Percentiles rank a stretch among this genome's conserved stretches.
Evolutionary conservation across 306 rosid genomes (phyloP).

Genomic region (Glycine tomentella): DNA sequence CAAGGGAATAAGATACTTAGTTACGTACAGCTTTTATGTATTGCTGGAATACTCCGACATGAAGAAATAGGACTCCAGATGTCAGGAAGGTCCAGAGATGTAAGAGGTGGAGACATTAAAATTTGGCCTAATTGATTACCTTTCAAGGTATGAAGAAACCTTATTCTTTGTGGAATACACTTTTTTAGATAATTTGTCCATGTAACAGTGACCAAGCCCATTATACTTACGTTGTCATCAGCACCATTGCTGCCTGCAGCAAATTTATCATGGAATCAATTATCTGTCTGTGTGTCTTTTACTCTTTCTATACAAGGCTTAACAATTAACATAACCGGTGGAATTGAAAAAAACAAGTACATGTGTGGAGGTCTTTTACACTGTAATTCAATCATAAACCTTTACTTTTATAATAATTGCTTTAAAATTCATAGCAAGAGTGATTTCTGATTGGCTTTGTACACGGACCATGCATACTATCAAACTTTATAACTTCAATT

Average conservation of each 20-base stretch:
- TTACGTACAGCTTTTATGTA: constrained; percentile 54
- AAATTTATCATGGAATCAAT: neutral
- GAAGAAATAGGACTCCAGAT: constrained; percentile 63
- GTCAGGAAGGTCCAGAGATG: constrained; percentile 78
- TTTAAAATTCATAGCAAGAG: neutral
- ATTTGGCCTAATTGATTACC: constrained; percentile 47
- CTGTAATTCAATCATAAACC: neutral
- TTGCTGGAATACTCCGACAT: constrained; percentile 44
- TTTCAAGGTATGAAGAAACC: constrained; percentile 52
- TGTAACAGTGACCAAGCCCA: constrained; percentile 50
- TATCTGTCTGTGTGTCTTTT: neutral
- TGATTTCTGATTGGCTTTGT: neutral
- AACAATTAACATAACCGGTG: neutral
- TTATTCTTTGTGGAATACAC: constrained; percentile 44
- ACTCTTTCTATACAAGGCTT: neutral
- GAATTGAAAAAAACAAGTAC: neutral
- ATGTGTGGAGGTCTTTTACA: neutral
- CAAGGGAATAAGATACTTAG: constrained; percentile 41
- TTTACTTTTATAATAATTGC: neutral
- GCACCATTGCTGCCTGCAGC: constrained; percentile 21
- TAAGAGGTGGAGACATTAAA: constrained; percentile 77
- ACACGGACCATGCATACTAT: neutral
- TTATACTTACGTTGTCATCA: constrained; percentile 42
- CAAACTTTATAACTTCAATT: neutral
- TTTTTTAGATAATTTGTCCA: constrained; percentile 55